phyloP scores from a whole-genome alignment of 768 basidiomycete genomes.

The Exsudoporus frostii region DNA sequence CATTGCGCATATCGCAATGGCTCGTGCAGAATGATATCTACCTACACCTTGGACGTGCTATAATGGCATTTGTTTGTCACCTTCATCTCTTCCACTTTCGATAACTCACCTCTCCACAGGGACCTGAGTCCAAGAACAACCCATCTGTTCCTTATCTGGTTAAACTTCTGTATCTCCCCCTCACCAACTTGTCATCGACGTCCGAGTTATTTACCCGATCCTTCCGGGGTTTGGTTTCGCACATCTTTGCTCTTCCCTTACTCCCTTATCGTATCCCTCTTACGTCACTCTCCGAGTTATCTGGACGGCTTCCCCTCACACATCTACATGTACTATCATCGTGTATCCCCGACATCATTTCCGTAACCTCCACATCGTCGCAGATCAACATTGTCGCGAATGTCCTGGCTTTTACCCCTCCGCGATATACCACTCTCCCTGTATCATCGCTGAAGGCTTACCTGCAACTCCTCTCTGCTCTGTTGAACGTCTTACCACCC shows the following conservation, averaged over 20 bases:
- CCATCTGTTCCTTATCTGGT: conserved; percentile 29
- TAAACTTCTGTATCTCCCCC: conserved; percentile 25
- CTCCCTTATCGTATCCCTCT: conserved; percentile 75
- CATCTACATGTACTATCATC: conserved; percentile 34
- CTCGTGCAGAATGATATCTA: conserved; percentile 50
- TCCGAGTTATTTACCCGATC: conserved; percentile 26
- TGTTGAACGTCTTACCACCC: conserved; percentile 53
- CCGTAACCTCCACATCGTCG: conserved; percentile 28
- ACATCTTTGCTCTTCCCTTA: conserved; percentile 69
- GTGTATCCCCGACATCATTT: conserved; percentile 29
- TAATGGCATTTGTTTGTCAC: conserved; percentile 46
- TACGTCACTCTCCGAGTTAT: conserved; percentile 58
- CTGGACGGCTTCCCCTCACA: conserved; percentile 58
- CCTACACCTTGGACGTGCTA: conserved; percentile 15
- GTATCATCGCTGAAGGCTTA: conserved; percentile 48
- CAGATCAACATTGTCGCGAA: conserved; percentile 70
- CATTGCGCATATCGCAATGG: conserved; percentile 40
- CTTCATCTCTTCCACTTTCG: not conserved
- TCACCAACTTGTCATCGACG: conserved; percentile 31
- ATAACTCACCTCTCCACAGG: conserved; percentile 36
- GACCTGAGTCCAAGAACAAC: conserved; percentile 50
- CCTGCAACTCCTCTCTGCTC: conserved; percentile 46
- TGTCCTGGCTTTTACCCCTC: conserved; percentile 58
- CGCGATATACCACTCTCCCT: conserved; percentile 54
- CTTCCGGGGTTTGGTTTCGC: conserved; percentile 42